Evolutionary conservation across 805 yeast genomes (phyloP).

Genomic region (Kodamaea nitidulidarum): DNA sequence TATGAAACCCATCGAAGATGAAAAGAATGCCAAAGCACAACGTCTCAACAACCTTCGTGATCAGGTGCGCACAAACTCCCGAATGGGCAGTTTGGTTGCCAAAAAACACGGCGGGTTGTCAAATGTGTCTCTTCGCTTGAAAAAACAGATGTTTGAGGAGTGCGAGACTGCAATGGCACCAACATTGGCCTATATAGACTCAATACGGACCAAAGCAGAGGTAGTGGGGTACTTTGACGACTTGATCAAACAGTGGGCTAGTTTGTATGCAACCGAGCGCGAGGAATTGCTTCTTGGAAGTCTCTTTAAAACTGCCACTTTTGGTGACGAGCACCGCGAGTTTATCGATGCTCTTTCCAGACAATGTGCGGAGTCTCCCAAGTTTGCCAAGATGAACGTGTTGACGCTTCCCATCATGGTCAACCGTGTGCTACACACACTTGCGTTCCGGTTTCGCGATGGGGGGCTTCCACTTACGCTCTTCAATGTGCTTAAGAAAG

Average conservation of each 20-base stretch:
- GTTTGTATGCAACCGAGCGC: conserved; percentile 10
- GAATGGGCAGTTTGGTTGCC: conserved; percentile 5
- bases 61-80: conserved; percentile 4
- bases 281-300: conserved; percentile 1
- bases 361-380: conserved; percentile 17
- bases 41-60: conserved; percentile 8
- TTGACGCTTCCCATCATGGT: conserved; percentile 35
- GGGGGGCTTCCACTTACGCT: conserved; percentile 35
- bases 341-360: conserved; percentile 15
- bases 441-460: conserved; percentile 25
- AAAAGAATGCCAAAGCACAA: conserved; percentile 4
- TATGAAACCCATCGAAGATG: conserved; percentile 14
- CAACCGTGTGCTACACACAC: conserved; percentile 26
- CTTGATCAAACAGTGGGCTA: conserved; percentile 9
- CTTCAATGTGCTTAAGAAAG: conserved; percentile 32
- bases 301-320: conserved; percentile 9
- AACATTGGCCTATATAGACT: conserved; percentile 19
- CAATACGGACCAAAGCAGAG: conserved; percentile 11
- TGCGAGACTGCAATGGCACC: conserved; percentile 18
- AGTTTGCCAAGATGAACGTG: conserved; percentile 26
- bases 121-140: conserved; percentile 11
- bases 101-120: conserved; percentile 7
- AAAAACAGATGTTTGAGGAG: conserved; percentile 15
- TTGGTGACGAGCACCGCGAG: conserved; percentile 17
- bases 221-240: conserved; percentile 17